Percentiles rank a stretch among this genome's conserved stretches.
Evolutionary conservation across 31 red algal genomes (phyloP).

Genomic region (Porphyra umbilicalis): DNA sequence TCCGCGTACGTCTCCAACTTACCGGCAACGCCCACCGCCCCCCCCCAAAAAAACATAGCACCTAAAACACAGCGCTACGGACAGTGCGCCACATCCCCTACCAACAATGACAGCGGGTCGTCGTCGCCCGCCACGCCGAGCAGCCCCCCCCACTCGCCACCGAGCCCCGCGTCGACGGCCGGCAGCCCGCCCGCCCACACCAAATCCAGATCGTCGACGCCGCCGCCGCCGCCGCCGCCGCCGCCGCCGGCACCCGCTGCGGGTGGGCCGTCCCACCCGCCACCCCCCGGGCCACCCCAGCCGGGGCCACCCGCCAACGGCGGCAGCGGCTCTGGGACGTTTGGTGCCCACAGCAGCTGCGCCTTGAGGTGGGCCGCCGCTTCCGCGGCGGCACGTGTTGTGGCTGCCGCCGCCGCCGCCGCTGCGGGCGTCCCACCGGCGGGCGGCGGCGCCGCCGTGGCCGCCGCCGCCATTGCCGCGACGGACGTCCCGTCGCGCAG

Average conservation of each 20-base stretch:
- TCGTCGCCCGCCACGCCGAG: not conserved
- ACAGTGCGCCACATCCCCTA: not conserved
- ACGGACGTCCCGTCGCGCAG: not conserved
- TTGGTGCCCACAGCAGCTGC: not conserved
- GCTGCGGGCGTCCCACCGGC: not conserved
- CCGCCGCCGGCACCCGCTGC: not conserved
- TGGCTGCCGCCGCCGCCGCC: not conserved
- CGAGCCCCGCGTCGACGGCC: no score
- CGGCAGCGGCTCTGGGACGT: not conserved
- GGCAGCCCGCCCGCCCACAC: no score
- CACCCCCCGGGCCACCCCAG: not conserved
- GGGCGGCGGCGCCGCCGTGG: no score
- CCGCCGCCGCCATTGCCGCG: not conserved
- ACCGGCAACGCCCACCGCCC: no score
- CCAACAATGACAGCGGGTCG: not conserved
- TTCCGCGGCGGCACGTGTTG: not conserved
- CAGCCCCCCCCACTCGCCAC: not conserved
- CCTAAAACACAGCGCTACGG: not conserved
- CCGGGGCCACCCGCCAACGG: not conserved
- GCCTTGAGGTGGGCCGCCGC: not conserved
- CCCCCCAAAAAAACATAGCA: not conserved
- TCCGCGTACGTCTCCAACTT: no score
- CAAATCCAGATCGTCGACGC: no score
- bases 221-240: not conserved
- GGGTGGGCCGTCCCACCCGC: no score